Evolutionary conservation across 1,284 basidiomycete species (phyloP).

Genomic region (Moesziomyces parantarcticus): DNA sequence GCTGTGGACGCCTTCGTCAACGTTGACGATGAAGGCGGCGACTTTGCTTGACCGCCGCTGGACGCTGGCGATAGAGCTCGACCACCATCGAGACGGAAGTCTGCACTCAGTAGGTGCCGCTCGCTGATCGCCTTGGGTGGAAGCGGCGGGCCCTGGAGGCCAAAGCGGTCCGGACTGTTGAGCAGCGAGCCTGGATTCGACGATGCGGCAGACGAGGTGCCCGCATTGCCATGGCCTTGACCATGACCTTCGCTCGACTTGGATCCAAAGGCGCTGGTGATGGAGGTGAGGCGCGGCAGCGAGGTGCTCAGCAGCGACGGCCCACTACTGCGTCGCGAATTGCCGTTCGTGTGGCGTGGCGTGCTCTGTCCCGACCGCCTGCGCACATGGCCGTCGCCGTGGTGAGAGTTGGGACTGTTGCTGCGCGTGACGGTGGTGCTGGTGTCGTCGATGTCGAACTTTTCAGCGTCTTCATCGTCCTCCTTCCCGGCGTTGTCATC

Average conservation of each 20-base stretch:
- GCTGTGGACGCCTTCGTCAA: background rate
- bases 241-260: conserved; percentile 17
- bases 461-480: conserved; percentile 53
- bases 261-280: conserved; percentile 21
- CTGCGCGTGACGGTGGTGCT: conserved; percentile 51
- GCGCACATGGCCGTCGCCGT: conserved; percentile 27
- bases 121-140: conserved; percentile 60
- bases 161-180: conserved; percentile 61
- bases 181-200: conserved; percentile 38
- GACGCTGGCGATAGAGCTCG: conserved; percentile 3
- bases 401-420: conserved; percentile 40
- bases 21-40: background rate
- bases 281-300: conserved; percentile 37
- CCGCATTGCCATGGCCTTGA: background rate
- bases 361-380: conserved; percentile 38
- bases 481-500: conserved; percentile 32
- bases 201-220: conserved; percentile 19
- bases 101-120: conserved; percentile 59
- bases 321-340: conserved; percentile 19
- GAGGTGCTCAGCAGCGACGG: conserved; percentile 29
- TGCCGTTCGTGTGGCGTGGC: conserved; percentile 19
- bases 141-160: conserved; percentile 57
- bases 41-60: background rate
- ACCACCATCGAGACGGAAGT: conserved; percentile 57
- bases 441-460: conserved; percentile 65